Evolutionary conservation across 768 basidiomycete species (phyloP).

Genomic region (Tricholoma matsutake): DNA sequence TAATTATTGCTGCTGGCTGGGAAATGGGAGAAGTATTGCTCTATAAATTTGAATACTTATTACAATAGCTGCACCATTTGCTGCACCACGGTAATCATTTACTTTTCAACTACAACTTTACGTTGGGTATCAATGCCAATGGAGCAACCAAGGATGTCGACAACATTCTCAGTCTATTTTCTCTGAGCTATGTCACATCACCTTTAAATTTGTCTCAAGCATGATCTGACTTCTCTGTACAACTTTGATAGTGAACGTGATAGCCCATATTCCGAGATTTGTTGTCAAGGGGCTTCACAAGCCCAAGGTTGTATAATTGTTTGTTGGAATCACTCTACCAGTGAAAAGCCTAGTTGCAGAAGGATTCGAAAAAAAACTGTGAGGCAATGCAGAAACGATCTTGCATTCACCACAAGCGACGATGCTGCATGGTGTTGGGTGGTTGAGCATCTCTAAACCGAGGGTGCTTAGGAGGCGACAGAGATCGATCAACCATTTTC

Average conservation of each 20-base stretch:
- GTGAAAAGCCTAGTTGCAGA: conserved; percentile 43
- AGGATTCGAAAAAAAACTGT: no score
- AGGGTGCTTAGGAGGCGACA: conserved; percentile 23
- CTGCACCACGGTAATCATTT: no score
- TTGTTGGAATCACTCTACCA: conserved; percentile 16
- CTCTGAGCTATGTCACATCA: not conserved
- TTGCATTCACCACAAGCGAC: conserved; percentile 1
- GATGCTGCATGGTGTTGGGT: conserved; percentile 14
- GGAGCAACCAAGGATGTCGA: conserved; percentile 4
- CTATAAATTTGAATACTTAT: no score
- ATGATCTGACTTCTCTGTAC: conserved; percentile 48
- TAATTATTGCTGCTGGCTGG: no score
- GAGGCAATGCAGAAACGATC: conserved; percentile 67
- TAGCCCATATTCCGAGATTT: conserved; percentile 57
- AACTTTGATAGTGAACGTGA: no score
- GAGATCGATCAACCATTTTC: conserved; percentile 17
- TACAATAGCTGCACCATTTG: not conserved
- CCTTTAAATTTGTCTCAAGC: conserved; percentile 26
- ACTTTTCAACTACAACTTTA: not conserved
- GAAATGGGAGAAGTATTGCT: no score
- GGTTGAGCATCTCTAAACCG: conserved; percentile 13
- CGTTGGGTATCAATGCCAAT: not conserved
- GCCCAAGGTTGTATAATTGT: conserved; percentile 56
- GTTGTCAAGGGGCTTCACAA: conserved; percentile 42
- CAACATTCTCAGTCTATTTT: conserved; percentile 8